These are phyloP conservation scores for Aspergillus flavus DNA, from an alignment of 2,329 filamentous ascomycete species.

Conservation along the genomic window DNA sequence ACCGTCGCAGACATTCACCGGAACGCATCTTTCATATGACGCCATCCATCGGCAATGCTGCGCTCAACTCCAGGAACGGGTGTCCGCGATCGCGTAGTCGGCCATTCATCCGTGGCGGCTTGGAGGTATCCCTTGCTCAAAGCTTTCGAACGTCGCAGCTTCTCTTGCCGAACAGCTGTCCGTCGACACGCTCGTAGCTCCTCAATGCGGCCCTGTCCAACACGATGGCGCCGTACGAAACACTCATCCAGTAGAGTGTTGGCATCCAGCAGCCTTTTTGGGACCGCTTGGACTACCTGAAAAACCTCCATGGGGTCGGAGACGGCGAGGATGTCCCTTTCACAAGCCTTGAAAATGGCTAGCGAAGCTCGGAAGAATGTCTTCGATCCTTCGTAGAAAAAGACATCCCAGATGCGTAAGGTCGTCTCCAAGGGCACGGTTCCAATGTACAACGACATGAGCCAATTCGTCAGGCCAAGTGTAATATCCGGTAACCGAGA, in stretches of 20 bases:
- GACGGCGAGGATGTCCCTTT: conserved; percentile 76
- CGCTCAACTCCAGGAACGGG: conserved; percentile 34
- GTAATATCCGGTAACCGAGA: conserved; percentile 81
- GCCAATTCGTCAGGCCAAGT: conserved; percentile 92
- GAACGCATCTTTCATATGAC: conserved; percentile 38
- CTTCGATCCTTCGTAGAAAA: conserved; percentile 94
- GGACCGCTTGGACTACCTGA: conserved; percentile 86
- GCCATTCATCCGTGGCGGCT: conserved; percentile 36
- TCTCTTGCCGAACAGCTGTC: conserved; percentile 48
- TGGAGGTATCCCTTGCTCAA: conserved; percentile 37
- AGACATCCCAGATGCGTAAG: conserved; percentile 89
- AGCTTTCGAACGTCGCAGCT: conserved; percentile 41
- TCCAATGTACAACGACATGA: conserved; percentile 96
- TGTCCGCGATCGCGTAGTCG: conserved; percentile 28
- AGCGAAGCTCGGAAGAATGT: conserved; percentile 91
- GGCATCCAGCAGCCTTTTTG: conserved; percentile 77
- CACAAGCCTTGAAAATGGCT: conserved; percentile 86
- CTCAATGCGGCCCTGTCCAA: conserved; percentile 82
- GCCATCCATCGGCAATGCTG: conserved; percentile 38
- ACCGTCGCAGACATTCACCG: conserved; percentile 20
- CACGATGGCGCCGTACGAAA: conserved; percentile 75
- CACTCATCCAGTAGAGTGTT: conserved; percentile 81
- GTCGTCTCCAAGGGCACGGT: conserved; percentile 90
- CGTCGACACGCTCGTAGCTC: conserved; percentile 71
- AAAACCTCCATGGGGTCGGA: conserved; percentile 94